Conservation (phyloP, 2,329 filamentous ascomycete genomes). For the Trichoderma sp. region DNA sequence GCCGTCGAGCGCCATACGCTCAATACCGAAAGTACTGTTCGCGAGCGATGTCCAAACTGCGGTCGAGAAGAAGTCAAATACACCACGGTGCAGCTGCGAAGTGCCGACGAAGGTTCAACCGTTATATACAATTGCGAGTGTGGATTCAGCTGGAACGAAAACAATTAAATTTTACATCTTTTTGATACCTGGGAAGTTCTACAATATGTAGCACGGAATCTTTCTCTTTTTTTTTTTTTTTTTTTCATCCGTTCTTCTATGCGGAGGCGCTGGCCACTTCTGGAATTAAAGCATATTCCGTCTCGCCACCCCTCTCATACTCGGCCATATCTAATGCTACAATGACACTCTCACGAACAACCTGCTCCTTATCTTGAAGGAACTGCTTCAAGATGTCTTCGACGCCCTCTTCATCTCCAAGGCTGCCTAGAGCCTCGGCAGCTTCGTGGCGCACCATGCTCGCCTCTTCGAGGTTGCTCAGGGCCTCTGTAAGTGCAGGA, state of each 20-base stretch:
- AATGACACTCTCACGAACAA: conserved; percentile 90
- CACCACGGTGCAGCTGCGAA: conserved; percentile 78
- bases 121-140: conserved; percentile 89
- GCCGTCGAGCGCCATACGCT: conserved; percentile 74
- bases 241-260: conserved; percentile 27
- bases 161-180: conserved; percentile 46
- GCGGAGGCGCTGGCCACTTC: conserved; percentile 47
- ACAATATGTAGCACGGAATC: not conserved
- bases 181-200: not conserved
- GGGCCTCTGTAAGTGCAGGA: conserved; percentile 73
- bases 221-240: not conserved
- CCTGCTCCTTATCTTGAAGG: conserved; percentile 83
- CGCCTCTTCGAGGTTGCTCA: conserved; percentile 76
- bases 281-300: conserved; percentile 90
- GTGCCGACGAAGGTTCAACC: conserved; percentile 93
- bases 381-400: conserved; percentile 81
- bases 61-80: conserved; percentile 79
- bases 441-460: conserved; percentile 98
- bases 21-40: conserved; percentile 65
- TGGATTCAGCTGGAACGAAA: conserved; percentile 58
- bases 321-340: conserved; percentile 98
- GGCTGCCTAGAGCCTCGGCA: conserved; percentile 88
- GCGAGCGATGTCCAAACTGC: conserved; percentile 75
- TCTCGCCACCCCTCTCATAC: conserved; percentile 83
- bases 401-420: conserved; percentile 91